Evolutionary conservation across 495 filamentous ascomycete genomes (phyloP), one percentile per base, ranked within the genome.

Genomic region (Hypoxylon perforatum): DNA sequence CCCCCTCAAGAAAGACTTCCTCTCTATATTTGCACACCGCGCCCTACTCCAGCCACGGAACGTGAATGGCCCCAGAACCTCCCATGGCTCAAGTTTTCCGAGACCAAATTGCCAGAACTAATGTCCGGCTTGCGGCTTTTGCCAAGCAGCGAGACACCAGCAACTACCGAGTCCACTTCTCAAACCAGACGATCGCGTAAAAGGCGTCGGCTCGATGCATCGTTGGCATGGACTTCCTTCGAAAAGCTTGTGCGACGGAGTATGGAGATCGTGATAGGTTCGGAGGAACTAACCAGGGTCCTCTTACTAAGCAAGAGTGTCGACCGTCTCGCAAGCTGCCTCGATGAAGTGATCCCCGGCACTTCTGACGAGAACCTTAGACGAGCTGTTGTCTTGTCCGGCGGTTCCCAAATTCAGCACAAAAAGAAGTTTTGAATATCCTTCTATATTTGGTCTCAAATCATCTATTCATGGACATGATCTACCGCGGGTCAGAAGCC

Each of bases 241-340:
- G 30, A 58, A 17, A 58, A 25, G 9, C 55, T 58, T 4, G 19
- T 47, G 12, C 42, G 55, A 28, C 21, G 44, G 41, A 49, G 55
- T 41, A 48, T 58, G 42, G 42, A 49, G 45, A 63, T 63, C 19
- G 42, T 56, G 18, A 63, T 63, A 28, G 53, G 60, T 42, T 63
- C 42, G 0, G 42, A 58, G 5, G 25, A 66, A 23, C 39, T 66
- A 25, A 28, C 39, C 2, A 6, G 12, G 8, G 10, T 9, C 8
- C 55, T 66, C 21, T 19, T 60, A 2, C 2, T 47, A 10, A 51
- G n/a, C 1, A 66, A 59, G 49, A 60, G 63, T 10, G 25, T 66
- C 33, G 55, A 66, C 12, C 46, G 28, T 14, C 36, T 66, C 39
- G 55, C 63, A 7, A 42, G 35, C 12, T 21, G 33, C 30, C 45